Base-by-base conservation (phyloP, 768 basidiomycete species). In the Leccinum barrowsii region DNA sequence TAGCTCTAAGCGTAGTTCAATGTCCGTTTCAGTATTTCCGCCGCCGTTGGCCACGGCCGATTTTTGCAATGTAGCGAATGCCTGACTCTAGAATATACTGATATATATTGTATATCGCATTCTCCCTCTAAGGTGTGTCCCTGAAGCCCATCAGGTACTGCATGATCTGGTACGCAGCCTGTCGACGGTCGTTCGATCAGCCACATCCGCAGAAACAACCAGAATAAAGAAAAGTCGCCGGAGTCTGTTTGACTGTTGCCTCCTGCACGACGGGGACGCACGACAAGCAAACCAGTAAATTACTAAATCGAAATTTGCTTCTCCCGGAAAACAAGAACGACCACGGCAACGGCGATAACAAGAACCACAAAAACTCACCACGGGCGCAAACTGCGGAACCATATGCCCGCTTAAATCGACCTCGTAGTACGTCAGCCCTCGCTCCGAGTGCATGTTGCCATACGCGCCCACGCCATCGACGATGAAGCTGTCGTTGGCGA, bases 101-200 rank as follows among this genome's bases (percentile, higher is more conserved):
- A 17, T n/a, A 37, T 17, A 7, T 40, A 40, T 17, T 7, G 8
- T 8, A 40, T 7, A 40, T 7, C 37, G 12, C 17, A 8, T 10
- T 24, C 15, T 19, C 24, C 13, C 24, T 21, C 54, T 56, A 67
- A 4, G 82, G 83, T 1, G 64, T 79, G 1, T 70, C 68, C 59
- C 86, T 80, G 70, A 83, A 80, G 7, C 87, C 86, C 82, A 89
- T 77, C 62, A 89, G 65, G 64, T 78, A 87, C 62, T 84, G 74
- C 85, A 89, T 86, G 56, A 77, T 82, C 65, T 88, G 86, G 73
- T 86, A 84, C 1, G 85, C 80, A 53, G 88, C 85, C 85, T 86
- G 56, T 26, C 11, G 13, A 35, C 10, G 7, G 37, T n/a, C 37
- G 11, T 46, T 22, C n/a, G 7, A 30, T 62, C 35, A 60, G 40